A percentile compares a stretch with the other conserved stretches of the same genome.
phyloP scores from a whole-genome alignment of 129 eudicot species.

The Solidago caesia region DNA sequence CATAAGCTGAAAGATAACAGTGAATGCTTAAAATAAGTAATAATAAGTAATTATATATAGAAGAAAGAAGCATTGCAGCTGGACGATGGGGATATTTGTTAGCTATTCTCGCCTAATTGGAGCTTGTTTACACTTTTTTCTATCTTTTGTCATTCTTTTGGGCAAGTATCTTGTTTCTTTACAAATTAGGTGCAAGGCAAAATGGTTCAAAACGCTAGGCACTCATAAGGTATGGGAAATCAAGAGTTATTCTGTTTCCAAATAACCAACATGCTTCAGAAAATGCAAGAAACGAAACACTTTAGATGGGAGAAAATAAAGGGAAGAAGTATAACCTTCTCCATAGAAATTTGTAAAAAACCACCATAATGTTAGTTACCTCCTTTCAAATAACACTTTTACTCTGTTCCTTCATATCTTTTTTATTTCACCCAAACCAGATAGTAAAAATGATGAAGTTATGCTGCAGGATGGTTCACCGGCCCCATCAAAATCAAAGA shows the following conservation, averaged over 20 bases:
- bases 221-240: not conserved
- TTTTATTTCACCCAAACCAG: conserved; percentile 10
- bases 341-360: not conserved
- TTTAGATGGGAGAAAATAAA: too few species aligned
- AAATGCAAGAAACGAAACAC: too few species aligned
- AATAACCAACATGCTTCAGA: too few species aligned
- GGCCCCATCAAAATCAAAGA: conserved; percentile 47
- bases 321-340: too few species aligned
- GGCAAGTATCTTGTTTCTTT: too few species aligned
- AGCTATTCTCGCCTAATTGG: not conserved
- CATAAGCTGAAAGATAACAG: not conserved
- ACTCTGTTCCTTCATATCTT: not conserved
- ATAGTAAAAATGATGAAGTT: conserved; percentile 13
- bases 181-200: not conserved
- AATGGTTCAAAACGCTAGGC: not conserved
- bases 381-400: not conserved
- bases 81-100: not conserved
- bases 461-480: conserved; percentile 60
- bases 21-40: not conserved
- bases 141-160: too few species aligned
- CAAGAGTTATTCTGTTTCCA: too few species aligned
- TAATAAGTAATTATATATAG: not conserved
- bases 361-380: not conserved
- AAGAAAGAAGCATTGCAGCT: not conserved
- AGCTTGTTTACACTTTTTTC: not conserved